phyloP scores from a whole-genome alignment of 768 basidiomycete species.

The Boletus fagicola region DNA sequence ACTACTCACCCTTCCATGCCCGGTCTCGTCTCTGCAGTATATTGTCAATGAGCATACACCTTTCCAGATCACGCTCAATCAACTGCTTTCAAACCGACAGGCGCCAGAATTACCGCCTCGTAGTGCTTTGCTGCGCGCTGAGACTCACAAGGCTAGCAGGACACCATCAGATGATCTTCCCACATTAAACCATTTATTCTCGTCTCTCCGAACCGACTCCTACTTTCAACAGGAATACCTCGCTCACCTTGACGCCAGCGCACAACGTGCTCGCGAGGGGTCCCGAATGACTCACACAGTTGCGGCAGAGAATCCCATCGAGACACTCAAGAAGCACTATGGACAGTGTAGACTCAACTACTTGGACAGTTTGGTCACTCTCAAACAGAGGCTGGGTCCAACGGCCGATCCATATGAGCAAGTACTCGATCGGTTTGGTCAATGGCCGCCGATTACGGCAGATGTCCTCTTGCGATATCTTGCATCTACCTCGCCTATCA shows the following conservation, averaged over 20 bases:
- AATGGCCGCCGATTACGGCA: slow-evolving; percentile 31
- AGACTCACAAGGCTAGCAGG: not conserved
- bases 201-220: not conserved
- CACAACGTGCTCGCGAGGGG: not conserved
- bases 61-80: not conserved
- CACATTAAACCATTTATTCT: too few relatives aligned
- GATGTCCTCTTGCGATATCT: too few relatives aligned
- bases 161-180: not conserved
- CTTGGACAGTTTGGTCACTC: not conserved
- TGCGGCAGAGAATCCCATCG: not conserved
- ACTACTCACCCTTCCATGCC: not conserved
- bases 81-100: not conserved
- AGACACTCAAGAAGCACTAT: not conserved
- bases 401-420: not conserved
- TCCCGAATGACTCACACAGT: not conserved
- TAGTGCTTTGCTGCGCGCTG: not conserved
- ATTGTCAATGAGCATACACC: not conserved
- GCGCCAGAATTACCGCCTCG: not conserved
- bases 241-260: too few relatives aligned
- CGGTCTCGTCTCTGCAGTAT: too few relatives aligned
- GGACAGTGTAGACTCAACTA: not conserved
- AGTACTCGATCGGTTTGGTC: slow-evolving; percentile 3
- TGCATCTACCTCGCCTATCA: too few relatives aligned
- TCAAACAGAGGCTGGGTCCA: slow-evolving; percentile 14
- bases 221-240: slow-evolving; percentile 4